Percentiles rank a stretch among this genome's conserved stretches.
These are phyloP conservation scores for Avicennia marina DNA, from an alignment of 257 asterid genomes.

Conservation along the genomic window DNA sequence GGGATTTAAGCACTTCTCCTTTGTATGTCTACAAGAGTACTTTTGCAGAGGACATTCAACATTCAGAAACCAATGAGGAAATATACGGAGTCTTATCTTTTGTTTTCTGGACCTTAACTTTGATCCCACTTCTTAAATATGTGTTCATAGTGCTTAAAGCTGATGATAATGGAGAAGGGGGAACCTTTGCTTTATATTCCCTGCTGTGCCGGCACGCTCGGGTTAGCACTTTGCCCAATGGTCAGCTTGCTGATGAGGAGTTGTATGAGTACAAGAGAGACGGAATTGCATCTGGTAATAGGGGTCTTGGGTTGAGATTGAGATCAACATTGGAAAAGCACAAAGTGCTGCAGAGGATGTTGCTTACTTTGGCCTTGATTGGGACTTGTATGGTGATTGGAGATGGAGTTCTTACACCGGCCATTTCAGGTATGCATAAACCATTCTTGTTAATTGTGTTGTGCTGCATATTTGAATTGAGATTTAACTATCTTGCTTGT, in stretches of 20 bases:
- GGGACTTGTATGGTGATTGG: slow-evolving; percentile 99
- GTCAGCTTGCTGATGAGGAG: slow-evolving; percentile 93
- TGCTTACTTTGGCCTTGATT: slow-evolving; percentile 75
- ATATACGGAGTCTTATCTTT: slow-evolving; percentile 84
- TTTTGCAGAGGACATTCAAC: slow-evolving; percentile 91
- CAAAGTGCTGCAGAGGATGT: slow-evolving; percentile 49
- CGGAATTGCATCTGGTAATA: slow-evolving; percentile 37
- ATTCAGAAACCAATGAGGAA: slow-evolving; percentile 87
- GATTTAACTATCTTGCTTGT: slow-evolving; percentile 17
- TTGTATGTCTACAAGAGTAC: slow-evolving; percentile 93
- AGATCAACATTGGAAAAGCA: slow-evolving; percentile 75
- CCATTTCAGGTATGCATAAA: slow-evolving; percentile 66
- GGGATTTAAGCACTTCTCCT: slow-evolving; percentile 96
- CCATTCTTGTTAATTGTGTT: background rate
- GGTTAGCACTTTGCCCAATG: slow-evolving; percentile 77
- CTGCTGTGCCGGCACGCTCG: slow-evolving; percentile 84
- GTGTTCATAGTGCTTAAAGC: slow-evolving; percentile 87
- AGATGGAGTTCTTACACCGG: slow-evolving; percentile 95
- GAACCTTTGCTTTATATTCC: slow-evolving; percentile 86
- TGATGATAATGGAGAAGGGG: slow-evolving; percentile 98
- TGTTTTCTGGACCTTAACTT: slow-evolving; percentile 87
- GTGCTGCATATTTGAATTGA: background rate
- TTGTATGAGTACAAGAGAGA: slow-evolving; percentile 70
- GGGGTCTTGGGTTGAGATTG: slow-evolving; percentile 54
- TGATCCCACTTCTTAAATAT: slow-evolving; percentile 81